Percentiles rank a stretch among this genome's conserved stretches.
Evolutionary conservation across 257 asterid genomes (phyloP).

Genomic region (Knoxia roxburghii): DNA sequence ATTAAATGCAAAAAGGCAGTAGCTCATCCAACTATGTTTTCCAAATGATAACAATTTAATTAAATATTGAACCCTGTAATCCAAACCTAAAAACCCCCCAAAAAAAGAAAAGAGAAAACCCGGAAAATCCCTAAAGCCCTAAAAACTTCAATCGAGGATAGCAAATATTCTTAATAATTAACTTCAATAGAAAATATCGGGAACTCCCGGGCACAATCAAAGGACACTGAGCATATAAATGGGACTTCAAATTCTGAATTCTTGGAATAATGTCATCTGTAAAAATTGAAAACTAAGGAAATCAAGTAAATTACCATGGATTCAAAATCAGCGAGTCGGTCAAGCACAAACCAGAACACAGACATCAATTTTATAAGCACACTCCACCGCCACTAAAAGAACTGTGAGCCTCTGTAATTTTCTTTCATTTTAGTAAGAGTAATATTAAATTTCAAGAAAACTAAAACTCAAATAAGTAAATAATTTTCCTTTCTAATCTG

Average conservation of each 20-base stretch:
- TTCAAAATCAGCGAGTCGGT: slow-evolving; percentile 36
- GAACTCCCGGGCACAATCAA: not conserved
- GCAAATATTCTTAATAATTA: not conserved
- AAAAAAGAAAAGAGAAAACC: not conserved
- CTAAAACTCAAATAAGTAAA: too few species aligned
- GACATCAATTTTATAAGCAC: slow-evolving; percentile 19
- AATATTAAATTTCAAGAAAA: not conserved
- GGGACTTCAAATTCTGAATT: not conserved
- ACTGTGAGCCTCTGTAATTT: slow-evolving; percentile 1
- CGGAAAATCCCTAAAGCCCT: too few species aligned
- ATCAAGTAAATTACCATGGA: slow-evolving; percentile 29
- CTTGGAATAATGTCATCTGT: not conserved
- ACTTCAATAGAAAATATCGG: not conserved
- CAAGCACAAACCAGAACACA: slow-evolving; percentile 29
- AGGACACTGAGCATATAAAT: not conserved
- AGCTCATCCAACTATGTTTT: not conserved
- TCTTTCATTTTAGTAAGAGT: not conserved
- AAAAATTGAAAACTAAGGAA: not conserved
- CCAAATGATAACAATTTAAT: not conserved
- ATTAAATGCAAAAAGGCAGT: too few species aligned
- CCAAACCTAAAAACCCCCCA: not conserved
- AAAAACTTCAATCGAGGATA: not conserved
- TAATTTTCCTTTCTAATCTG: not conserved
- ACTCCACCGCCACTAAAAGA: slow-evolving; percentile 6
- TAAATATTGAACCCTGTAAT: not conserved